Conservation (phyloP, 2,329 filamentous ascomycete species). For the Amphichorda felina region DNA sequence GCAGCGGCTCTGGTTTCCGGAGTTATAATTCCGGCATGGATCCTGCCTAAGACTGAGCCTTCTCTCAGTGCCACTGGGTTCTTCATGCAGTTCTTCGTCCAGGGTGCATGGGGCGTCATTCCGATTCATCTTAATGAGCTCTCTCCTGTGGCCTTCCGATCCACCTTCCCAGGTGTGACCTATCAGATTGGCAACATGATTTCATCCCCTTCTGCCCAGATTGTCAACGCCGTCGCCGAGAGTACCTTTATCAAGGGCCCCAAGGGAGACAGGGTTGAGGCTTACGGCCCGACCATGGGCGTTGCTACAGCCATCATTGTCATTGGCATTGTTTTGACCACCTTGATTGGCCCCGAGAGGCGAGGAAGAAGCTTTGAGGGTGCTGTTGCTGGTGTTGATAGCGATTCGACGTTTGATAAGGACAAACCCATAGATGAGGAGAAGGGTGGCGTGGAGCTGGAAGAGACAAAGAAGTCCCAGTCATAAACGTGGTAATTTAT, state of each 20-base stretch:
- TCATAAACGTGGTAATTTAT: background rate
- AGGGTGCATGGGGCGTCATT: conserved; percentile 56
- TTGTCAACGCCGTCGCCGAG: conserved; percentile 65
- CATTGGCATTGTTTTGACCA: conserved; percentile 54
- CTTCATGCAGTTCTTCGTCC: conserved; percentile 58
- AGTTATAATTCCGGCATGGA: conserved; percentile 57
- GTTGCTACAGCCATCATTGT: conserved; percentile 68
- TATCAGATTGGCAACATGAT: conserved; percentile 71
- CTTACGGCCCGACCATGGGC: conserved; percentile 66
- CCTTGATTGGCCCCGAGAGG: conserved; percentile 63
- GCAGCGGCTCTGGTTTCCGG: conserved; percentile 46
- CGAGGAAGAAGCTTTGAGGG: conserved; percentile 59
- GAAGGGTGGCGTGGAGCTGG: background rate
- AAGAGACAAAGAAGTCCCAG: background rate
- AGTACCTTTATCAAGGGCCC: conserved; percentile 36
- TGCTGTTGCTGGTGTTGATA: conserved; percentile 26
- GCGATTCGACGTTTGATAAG: conserved; percentile 10
- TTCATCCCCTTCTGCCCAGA: conserved; percentile 60
- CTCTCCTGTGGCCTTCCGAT: conserved; percentile 57
- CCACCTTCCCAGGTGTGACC: conserved; percentile 57
- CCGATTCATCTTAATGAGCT: conserved; percentile 66
- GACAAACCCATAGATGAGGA: background rate
- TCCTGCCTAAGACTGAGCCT: conserved; percentile 47
- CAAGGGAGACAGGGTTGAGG: conserved; percentile 47
- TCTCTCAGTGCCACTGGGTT: conserved; percentile 53